A percentile compares a stretch with the other conserved stretches of the same genome.
phyloP scores from a whole-genome alignment of 2,329 filamentous ascomycete genomes.

The Cladosporium colombiae region DNA sequence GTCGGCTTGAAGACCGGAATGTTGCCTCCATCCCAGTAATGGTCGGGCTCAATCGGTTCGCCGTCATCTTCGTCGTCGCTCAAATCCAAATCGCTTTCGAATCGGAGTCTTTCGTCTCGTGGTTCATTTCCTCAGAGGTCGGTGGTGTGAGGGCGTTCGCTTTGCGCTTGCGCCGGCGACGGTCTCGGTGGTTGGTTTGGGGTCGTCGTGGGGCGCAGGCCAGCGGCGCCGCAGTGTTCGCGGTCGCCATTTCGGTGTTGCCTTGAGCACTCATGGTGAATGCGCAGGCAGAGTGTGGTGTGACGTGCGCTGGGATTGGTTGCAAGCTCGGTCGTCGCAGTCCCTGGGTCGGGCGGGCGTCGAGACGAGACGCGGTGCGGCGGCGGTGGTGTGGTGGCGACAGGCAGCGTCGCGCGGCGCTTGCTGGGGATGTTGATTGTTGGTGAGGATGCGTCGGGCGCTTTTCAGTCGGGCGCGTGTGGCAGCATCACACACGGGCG shows the following conservation, averaged over 20 bases:
- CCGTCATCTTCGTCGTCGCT: constrained; percentile 43
- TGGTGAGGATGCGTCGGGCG: constrained; percentile 14
- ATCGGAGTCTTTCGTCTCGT: constrained; percentile 44
- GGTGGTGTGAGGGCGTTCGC: constrained; percentile 49
- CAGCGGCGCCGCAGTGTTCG: constrained; percentile 22
- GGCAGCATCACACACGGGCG: constrained; percentile 6
- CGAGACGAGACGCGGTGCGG: background rate
- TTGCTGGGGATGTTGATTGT: background rate
- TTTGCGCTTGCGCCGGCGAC: constrained; percentile 15
- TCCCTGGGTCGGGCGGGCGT: constrained; percentile 15
- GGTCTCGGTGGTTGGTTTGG: constrained; percentile 31
- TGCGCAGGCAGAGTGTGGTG: constrained; percentile 17
- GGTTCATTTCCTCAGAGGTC: constrained; percentile 53
- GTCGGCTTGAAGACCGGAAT: constrained; percentile 94
- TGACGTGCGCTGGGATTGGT: constrained; percentile 4
- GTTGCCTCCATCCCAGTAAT: constrained; percentile 79
- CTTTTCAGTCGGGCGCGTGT: constrained; percentile 15
- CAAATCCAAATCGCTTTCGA: constrained; percentile 52
- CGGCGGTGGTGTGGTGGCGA: background rate
- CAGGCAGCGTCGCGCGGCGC: background rate
- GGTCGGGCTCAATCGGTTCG: constrained; percentile 69
- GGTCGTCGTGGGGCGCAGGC: constrained; percentile 28
- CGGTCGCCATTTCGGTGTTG: constrained; percentile 22
- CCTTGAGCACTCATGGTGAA: constrained; percentile 22
- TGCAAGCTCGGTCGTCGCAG: constrained; percentile 17